These are phyloP conservation scores for Tetracladium setigerum DNA, from an alignment of 495 filamentous ascomycete genomes.

Conservation along the genomic window DNA sequence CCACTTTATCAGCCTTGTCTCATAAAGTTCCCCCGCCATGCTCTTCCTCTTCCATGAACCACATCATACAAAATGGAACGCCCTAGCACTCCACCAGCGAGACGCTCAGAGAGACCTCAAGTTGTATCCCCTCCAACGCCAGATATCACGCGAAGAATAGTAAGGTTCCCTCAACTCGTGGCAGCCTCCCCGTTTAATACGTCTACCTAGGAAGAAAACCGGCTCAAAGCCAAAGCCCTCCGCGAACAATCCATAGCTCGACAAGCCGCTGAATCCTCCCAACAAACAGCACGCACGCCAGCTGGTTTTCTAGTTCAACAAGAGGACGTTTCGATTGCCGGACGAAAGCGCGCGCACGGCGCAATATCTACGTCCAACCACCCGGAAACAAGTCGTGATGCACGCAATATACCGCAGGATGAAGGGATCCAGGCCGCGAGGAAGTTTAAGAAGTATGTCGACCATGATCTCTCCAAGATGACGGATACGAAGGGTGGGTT, in stretches of 20 bases:
- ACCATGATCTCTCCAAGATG: conserved; percentile 97
- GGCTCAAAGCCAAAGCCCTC: conserved; percentile 85
- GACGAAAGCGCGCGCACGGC: conserved; percentile 44
- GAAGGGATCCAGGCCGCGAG: conserved; percentile 58
- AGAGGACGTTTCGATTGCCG: conserved; percentile 12
- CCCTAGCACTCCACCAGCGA: conserved; percentile 54
- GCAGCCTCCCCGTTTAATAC: not conserved
- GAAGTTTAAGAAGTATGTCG: conserved; percentile 87
- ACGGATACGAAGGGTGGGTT: conserved; percentile 96
- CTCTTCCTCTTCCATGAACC: not conserved
- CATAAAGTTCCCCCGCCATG: not conserved
- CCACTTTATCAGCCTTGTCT: conserved; percentile 14
- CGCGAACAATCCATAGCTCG: conserved; percentile 56
- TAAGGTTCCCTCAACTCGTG: conserved; percentile 25
- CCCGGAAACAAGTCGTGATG: conserved; percentile 63
- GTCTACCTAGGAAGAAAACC: conserved; percentile 67
- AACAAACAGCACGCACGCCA: conserved; percentile 23
- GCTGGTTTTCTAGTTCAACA: conserved; percentile 33
- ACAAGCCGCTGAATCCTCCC: conserved; percentile 35
- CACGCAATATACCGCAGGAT: conserved; percentile 41
- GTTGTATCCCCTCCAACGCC: conserved; percentile 42
- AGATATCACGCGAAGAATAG: conserved; percentile 63
- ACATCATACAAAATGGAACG: conserved; percentile 30
- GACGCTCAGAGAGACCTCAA: conserved; percentile 24
- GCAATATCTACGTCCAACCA: conserved; percentile 53